Base-by-base conservation (phyloP, 768 basidiomycete genomes). In the Tulasnella sp. region DNA sequence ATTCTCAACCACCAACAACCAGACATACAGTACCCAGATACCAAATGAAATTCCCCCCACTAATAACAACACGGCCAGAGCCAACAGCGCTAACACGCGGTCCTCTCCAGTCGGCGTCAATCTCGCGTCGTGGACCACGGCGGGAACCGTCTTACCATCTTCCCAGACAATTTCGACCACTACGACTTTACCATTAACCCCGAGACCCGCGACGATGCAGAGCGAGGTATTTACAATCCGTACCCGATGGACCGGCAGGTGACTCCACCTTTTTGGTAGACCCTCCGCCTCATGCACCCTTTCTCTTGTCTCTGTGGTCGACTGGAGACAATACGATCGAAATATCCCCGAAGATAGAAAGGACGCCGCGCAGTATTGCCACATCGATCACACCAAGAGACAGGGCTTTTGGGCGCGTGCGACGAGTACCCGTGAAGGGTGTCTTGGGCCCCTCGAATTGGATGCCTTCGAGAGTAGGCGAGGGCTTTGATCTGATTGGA, bases 351-450 rank as follows among this genome's bases (percentile, higher is more conserved):
- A 31, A 34, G 4, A 34, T 38, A 21, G 56, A 31, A 34, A 62
- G 27, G 71, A 38, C 16, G 27, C 39, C 1, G 78, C 68, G 2
- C 36, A 62, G 3, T 79, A 79, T 31, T 79, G 71, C 52, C 52
- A 38, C 34, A 71, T 72, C 19, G 68, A 71, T n/a, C 78, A 79
- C 36, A 42, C 21, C 8, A 74, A 62, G 27, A 16, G 68, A 12
- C 71, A 72, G n/a, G 36, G 40, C 71, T 79, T 79, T 31, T 73
- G 71, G 78, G 62, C 42, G 73, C 72, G 78, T 46, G 31, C 31
- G 14, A 27, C 34, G 12, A 62, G 68, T 36, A 68, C 62, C 10
- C 31, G 9, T 31, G 71, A 62, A 3, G 39, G 73, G 36, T 71
- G 71, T 12, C 46, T 79, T 16, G 40, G n/a, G 38, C 8, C 27